These are phyloP conservation scores for Blumeriella jaapii DNA, from an alignment of 2,329 filamentous ascomycete genomes.

Conservation along the genomic window DNA sequence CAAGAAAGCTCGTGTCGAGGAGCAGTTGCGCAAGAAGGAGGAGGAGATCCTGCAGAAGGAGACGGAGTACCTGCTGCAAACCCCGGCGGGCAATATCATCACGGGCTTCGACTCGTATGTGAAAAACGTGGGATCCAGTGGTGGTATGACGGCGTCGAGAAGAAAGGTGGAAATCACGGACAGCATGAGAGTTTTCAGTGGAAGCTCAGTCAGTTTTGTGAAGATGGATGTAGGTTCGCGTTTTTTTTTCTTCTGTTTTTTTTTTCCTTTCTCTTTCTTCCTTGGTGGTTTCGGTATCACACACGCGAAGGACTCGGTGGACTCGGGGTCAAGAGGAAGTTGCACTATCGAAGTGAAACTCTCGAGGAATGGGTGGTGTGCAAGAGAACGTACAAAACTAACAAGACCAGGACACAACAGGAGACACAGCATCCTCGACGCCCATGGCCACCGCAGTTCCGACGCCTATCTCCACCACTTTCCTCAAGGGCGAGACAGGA, in stretches of 20 bases:
- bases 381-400: neutral
- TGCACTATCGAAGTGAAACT: too few species aligned
- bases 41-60: slow-evolving; percentile 78
- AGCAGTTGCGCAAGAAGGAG: slow-evolving; percentile 37
- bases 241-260: slow-evolving; percentile 6
- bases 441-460: slow-evolving; percentile 34
- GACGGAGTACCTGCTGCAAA: slow-evolving; percentile 80
- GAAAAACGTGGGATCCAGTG: slow-evolving; percentile 74
- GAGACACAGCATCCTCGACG: slow-evolving; percentile 22
- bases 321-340: too few species aligned
- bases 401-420: slow-evolving; percentile 22
- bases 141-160: slow-evolving; percentile 45
- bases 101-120: slow-evolving; percentile 97
- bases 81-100: slow-evolving; percentile 85
- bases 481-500: slow-evolving; percentile 34
- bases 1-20: slow-evolving; percentile 43
- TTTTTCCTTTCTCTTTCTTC: slow-evolving; percentile 2
- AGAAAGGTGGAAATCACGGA: slow-evolving; percentile 55
- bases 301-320: too few species aligned
- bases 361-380: neutral
- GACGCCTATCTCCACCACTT: slow-evolving; percentile 44
- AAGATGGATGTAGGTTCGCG: slow-evolving; percentile 26
- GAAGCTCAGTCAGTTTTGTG: slow-evolving; percentile 44
- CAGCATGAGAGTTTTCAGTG: slow-evolving; percentile 57
- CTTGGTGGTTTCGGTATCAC: neutral